Base-by-base conservation (phyloP, 768 basidiomycete species). In the Leccinum barrowsii region DNA sequence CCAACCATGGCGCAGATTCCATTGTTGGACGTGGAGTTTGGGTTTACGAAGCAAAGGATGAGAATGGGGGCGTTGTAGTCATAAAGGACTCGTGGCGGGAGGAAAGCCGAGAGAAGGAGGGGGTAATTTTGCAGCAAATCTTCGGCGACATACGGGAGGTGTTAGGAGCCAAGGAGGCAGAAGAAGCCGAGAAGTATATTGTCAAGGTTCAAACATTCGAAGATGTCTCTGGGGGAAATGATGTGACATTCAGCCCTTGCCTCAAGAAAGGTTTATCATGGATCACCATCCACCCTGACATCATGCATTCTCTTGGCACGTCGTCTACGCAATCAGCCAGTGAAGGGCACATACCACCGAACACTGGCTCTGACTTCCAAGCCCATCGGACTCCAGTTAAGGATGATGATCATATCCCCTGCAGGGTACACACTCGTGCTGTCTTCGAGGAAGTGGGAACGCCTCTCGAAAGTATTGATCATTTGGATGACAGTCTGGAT, bases 51-150 rank as follows among this genome's bases (percentile, higher is more conserved):
- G 62, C 52, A 0, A 8, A 15, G 48, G 62, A 63, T 2, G 19
- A 22, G 10, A 2, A 37, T 0, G 50, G 44, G 2, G 42, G 26
- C 0, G 17, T 12, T 0, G 50, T 63, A 1, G 56, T 8, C 1
- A 58, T 62, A 4, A 63, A 66, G 24, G 47, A 58, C 7, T 63
- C 57, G 0, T 66, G 65, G 60, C 19, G 58, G 28, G 52, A 64
- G 3, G 4, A 50, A 26, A n/a, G 26, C 17, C 37, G 24, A 3
- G 52, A 52, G 11, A 22, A 8, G 2, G 52, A 52, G 6, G 35
- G 35, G 1, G 7, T 0, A 13, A 52, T 40, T 11, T 12, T 52
- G 22, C 35, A 37, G 35, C 24, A 6, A 0, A 52, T 52, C 10
- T 7, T 52, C 5, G 15, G 11, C 3, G 52, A 52, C 17, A 40